These are phyloP conservation scores for Fusarium setosum DNA, from an alignment of 2,329 filamentous ascomycete species.

Conservation along the genomic window DNA sequence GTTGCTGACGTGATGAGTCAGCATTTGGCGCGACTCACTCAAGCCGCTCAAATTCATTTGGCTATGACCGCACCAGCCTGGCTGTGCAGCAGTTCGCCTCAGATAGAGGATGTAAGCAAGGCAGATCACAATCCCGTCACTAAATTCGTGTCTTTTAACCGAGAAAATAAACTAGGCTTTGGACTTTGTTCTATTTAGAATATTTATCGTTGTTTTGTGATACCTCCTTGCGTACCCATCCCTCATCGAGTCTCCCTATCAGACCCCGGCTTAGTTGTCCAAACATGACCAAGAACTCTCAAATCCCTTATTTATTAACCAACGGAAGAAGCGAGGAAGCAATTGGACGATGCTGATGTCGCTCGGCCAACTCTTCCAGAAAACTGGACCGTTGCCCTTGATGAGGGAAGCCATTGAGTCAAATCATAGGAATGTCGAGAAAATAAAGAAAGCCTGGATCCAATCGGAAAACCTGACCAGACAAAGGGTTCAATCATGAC, in stretches of 20 bases:
- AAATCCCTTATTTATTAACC: no score
- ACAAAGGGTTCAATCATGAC: neutral
- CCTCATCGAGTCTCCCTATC: no score
- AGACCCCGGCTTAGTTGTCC: no score
- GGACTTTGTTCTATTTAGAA: no score
- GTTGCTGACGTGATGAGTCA: neutral
- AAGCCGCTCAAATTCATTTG: neutral
- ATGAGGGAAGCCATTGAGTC: neutral
- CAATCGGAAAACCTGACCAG: neutral
- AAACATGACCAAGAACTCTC: no score
- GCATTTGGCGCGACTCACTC: neutral
- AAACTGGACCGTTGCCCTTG: neutral
- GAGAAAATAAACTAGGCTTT: no score
- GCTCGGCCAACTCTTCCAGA: neutral
- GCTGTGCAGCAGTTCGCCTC: neutral
- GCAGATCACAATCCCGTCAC: neutral
- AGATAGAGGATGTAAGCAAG: neutral
- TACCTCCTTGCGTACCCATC: no score
- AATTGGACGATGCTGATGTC: neutral
- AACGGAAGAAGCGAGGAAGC: neutral
- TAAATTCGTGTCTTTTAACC: no score
- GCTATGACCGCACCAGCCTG: neutral
- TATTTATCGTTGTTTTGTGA: no score
- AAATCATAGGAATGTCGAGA: neutral
- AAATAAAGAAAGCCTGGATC: neutral